phyloP scores from a whole-genome alignment of 1,284 basidiomycete genomes.

The Apiotrichum domesticum region DNA sequence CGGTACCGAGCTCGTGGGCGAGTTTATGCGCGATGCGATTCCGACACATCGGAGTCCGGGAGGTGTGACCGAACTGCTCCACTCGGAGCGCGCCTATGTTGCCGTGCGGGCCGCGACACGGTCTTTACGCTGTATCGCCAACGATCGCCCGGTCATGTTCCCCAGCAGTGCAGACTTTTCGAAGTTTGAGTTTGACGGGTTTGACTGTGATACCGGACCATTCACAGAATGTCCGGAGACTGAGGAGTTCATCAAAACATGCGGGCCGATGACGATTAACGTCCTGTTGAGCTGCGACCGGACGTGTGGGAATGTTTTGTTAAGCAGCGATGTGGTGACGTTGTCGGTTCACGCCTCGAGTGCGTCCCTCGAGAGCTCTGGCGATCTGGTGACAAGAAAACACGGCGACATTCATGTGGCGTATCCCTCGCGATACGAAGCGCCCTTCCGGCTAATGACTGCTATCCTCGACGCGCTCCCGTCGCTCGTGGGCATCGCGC shows the following conservation, averaged over 20 bases:
- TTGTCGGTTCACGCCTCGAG: slow-evolving; percentile 56
- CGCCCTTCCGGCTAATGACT: slow-evolving; percentile 68
- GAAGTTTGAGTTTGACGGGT: slow-evolving; percentile 48
- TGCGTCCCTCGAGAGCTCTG: slow-evolving; percentile 41
- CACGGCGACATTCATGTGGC: slow-evolving; percentile 66
- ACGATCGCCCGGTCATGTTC: slow-evolving; percentile 67
- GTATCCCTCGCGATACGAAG: slow-evolving; percentile 60
- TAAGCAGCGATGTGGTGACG: slow-evolving; percentile 78
- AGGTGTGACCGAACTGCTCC: slow-evolving; percentile 49
- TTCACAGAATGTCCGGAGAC: slow-evolving; percentile 52
- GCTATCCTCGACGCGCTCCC: slow-evolving; percentile 82
- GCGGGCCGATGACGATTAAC: slow-evolving; percentile 57
- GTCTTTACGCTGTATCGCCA: slow-evolving; percentile 65
- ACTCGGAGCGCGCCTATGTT: slow-evolving; percentile 67
- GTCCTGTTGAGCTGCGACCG: slow-evolving; percentile 63
- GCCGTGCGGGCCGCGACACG: slow-evolving; percentile 71
- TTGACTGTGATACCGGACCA: slow-evolving; percentile 26
- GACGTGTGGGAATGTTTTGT: slow-evolving; percentile 65
- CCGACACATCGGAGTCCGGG: slow-evolving; percentile 38
- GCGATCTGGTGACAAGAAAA: slow-evolving; percentile 43
- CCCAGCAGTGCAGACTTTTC: slow-evolving; percentile 69
- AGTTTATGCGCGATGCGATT: slow-evolving; percentile 64
- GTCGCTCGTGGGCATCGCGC: slow-evolving; percentile 57
- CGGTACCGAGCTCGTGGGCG: slow-evolving; percentile 73
- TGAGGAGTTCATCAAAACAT: slow-evolving; percentile 66